Conservation (phyloP, 257 asterid species). For the Anisodus acutangulus region DNA sequence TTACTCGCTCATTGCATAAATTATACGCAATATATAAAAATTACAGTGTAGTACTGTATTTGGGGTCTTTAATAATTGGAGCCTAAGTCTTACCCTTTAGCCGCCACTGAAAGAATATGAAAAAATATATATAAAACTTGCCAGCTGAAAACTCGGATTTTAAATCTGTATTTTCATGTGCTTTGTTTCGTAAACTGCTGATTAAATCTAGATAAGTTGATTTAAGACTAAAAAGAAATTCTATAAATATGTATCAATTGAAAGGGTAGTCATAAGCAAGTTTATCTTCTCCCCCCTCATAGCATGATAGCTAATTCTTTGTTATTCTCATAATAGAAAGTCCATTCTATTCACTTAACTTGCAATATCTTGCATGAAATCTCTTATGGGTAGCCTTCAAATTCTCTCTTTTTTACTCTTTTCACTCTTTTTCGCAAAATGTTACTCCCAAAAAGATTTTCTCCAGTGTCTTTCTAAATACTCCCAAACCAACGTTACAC, state of each 20-base stretch:
- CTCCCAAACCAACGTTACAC: not conserved
- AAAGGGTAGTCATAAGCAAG: not conserved
- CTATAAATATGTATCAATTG: constrained; percentile 12
- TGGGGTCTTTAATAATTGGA: too few relatives aligned
- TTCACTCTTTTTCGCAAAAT: not conserved
- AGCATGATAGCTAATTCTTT: not conserved
- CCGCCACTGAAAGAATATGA: not conserved
- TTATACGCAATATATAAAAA: too few relatives aligned
- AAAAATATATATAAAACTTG: not conserved
- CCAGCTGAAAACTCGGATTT: not conserved
- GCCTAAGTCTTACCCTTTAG: too few relatives aligned
- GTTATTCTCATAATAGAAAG: not conserved
- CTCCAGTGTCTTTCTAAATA: not conserved
- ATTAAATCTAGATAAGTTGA: not conserved
- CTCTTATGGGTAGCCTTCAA: not conserved
- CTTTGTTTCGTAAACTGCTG: not conserved
- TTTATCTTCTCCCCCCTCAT: not conserved
- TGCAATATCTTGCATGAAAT: not conserved
- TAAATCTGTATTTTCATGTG: not conserved
- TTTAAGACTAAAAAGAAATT: not conserved
- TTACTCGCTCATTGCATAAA: too few relatives aligned
- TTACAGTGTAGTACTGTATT: too few relatives aligned
- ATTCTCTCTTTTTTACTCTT: not conserved
- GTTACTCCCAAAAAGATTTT: constrained; percentile 7
- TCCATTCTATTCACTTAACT: not conserved